Evolutionary conservation across 2,329 filamentous ascomycete genomes (phyloP), one percentile per base, ranked within the genome.

Genomic region (Aspergillus luchuensis): DNA sequence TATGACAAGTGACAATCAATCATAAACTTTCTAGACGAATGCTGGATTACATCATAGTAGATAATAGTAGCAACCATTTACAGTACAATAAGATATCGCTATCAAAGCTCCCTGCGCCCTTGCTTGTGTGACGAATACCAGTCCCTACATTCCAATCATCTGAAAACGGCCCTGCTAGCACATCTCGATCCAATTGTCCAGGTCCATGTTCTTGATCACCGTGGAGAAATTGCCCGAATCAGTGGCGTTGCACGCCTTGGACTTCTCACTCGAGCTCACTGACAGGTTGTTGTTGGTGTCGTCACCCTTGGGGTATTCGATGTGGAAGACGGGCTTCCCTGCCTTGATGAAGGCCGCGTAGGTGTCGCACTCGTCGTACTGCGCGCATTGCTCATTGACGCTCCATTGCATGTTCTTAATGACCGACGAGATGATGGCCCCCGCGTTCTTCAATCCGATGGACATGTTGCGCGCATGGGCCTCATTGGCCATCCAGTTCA

Each of bases 271-370:
- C 3, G 67, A 54, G 3, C 72, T 68, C 19, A 84, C 76, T 3
- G 66, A 60, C 0, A 71, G 61, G 41, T 70, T 59, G 56, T 76
- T 75, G 62, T 75, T 74, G 7, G 71, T 72, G 8, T 74, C 69
- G 6, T 81, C 82, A 8, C 79, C 81, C 47, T 82, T 78, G 2
- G 87, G 87, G 68, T 91, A 91, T 76, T 91, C 89, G 63, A 91
- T 89, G 70, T 90, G 85, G 71, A 91, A 90, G 33, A 91, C 88
- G 1, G 89, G 88, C 73, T 91, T 90, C 80, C 79, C 5, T 82
- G 82, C 8, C 8, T 81, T 67, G 58, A 88, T 82, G 68, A 90
- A 90, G 3, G 81, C 73, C 2, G 77, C 73, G 71, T 86, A 90
- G 1, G 75, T 81, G 38, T 77, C 75, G 69, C 88, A 90, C 71